Percentiles rank a stretch among this genome's conserved stretches.
Conservation (phyloP, 495 filamentous ascomycete species). For the Bombardia bombarda region DNA sequence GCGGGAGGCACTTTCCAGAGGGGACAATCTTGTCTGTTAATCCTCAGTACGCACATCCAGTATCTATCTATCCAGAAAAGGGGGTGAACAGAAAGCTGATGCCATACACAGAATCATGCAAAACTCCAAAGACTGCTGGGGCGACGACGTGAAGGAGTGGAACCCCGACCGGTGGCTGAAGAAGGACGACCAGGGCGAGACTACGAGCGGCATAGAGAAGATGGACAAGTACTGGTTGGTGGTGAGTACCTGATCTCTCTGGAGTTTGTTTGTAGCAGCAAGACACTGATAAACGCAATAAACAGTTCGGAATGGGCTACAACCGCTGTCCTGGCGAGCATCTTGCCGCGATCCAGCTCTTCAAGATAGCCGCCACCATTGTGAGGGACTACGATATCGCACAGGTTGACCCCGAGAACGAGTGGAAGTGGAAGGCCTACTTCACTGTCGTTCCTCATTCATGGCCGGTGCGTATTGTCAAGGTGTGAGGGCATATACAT, state of each 20-base stretch:
- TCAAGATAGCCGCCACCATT: slow-evolving; percentile 35
- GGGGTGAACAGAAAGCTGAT: no score
- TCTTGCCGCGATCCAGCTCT: slow-evolving; percentile 39
- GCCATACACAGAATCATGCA: no score
- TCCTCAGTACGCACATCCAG: no score
- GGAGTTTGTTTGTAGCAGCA: not conserved
- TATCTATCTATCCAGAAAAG: no score
- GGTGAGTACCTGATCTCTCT: slow-evolving; percentile 13
- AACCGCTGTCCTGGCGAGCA: slow-evolving; percentile 35
- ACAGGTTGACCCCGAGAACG: slow-evolving; percentile 30
- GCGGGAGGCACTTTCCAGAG: slow-evolving; percentile 7
- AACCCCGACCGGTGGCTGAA: slow-evolving; percentile 38
- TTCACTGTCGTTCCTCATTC: slow-evolving; percentile 31
- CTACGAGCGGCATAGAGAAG: no score
- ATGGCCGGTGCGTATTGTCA: slow-evolving; percentile 31
- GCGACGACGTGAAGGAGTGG: slow-evolving; percentile 28
- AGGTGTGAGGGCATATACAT: not conserved
- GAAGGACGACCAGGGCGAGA: no score
- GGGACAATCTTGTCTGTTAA: slow-evolving; percentile 37
- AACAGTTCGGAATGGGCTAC: slow-evolving; percentile 39
- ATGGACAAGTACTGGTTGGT: slow-evolving; percentile 28
- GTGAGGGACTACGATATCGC: slow-evolving; percentile 38
- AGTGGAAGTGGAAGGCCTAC: slow-evolving; percentile 34
- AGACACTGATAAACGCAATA: not conserved
- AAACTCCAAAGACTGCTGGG: slow-evolving; percentile 29